Evolutionary conservation across 306 rosid genomes (phyloP), one percentile per base, ranked within the genome.

Genomic region (Sphenostylis stenocarpa): DNA sequence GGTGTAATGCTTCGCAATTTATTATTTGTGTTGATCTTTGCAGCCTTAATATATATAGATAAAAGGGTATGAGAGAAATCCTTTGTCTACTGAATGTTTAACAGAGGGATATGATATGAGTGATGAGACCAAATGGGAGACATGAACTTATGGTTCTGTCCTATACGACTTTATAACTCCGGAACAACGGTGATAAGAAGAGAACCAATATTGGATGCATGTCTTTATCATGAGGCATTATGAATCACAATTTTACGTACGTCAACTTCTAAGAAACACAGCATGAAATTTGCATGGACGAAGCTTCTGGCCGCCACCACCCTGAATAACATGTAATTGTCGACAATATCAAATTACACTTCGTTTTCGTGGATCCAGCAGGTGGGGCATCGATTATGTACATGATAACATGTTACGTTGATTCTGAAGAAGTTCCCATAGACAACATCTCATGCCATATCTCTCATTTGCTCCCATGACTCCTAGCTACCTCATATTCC

Each of bases 31-130:
- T n/a, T n/a, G 75, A 1, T 77, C 24, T 53, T 52, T 34, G 31
- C n/a, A 7, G 6, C 28, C 41, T 26, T 33, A 62, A 67, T 76
- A 63, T 79, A 73, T 79, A 86, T 88, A 77, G 51, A 71, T 72
- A 51, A 33, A 62, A 62, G 49, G 56, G 29, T 48, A 4, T 2
- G n/a, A 10, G 26, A 4, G 19, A 58, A 86, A 44, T n/a, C 0
- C 7, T 31, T 41, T 55, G 23, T 26, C 14, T 36, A 48, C n/a
- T n/a, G n/a, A n/a, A n/a, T n/a, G n/a, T 65, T 19, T 39, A 20
- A 4, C 15, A 23, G 48, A 31, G 48, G 41, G 29, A 45, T 16
- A 28, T 48, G 33, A 11, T 63, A 28, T 11, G 12, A 62, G 14
- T 58, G 28, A 16, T 45, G 12, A 45, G 52, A 65, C 24, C 71